These are phyloP conservation scores for Trichoderma sp. DNA, from an alignment of 2,329 filamentous ascomycete species.

Conservation along the genomic window DNA sequence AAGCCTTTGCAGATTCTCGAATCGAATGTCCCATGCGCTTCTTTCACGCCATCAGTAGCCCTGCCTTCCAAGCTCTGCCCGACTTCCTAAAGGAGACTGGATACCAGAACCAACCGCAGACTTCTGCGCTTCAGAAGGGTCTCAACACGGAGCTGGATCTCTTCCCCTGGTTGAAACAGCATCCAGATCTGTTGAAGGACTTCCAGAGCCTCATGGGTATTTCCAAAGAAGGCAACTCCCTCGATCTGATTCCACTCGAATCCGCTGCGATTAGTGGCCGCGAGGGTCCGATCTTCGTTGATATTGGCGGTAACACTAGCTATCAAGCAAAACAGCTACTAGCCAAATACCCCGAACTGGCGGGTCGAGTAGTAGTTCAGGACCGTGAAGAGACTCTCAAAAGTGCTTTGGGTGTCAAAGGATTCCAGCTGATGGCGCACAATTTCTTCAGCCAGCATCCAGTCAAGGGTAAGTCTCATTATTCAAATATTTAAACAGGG, in stretches of 20 bases:
- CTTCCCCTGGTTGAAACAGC: neutral
- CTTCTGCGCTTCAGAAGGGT: slow-evolving; percentile 17
- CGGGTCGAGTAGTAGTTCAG: slow-evolving; percentile 7
- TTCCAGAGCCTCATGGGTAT: slow-evolving; percentile 12
- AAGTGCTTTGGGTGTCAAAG: neutral
- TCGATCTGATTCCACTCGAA: slow-evolving; percentile 3
- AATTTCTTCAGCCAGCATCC: slow-evolving; percentile 29
- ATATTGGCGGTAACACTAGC: slow-evolving; percentile 8
- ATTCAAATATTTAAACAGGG: neutral
- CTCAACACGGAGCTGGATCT: neutral
- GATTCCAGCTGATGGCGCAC: slow-evolving; percentile 22
- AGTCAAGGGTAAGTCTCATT: slow-evolving; percentile 2
- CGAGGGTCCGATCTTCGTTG: neutral
- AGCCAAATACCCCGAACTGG: neutral
- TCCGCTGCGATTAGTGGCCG: neutral
- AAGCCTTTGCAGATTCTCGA: slow-evolving; percentile 27
- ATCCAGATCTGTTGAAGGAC: slow-evolving; percentile 2
- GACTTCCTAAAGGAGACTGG: slow-evolving; percentile 28
- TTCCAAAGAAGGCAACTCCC: neutral
- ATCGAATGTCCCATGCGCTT: slow-evolving; percentile 29
- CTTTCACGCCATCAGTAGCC: slow-evolving; percentile 25
- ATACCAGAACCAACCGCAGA: neutral
- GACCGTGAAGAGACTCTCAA: neutral
- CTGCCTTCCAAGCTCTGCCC: slow-evolving; percentile 28
- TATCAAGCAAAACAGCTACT: neutral